Conservation (phyloP, 1,284 basidiomycete genomes). For the Tetrapyrgos nigripes region DNA sequence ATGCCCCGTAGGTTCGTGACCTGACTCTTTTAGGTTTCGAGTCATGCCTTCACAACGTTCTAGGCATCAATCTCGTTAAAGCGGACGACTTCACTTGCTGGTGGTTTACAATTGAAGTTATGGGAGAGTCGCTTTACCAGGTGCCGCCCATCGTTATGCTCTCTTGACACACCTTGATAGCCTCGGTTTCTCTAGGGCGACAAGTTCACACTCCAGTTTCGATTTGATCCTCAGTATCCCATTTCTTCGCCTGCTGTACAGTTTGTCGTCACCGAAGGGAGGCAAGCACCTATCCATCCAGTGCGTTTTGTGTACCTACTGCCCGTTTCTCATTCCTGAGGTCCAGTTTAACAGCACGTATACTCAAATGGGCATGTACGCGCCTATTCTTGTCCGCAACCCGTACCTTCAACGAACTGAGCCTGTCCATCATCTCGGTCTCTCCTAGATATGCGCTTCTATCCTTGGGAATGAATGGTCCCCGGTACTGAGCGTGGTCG, state of each 20-base stretch:
- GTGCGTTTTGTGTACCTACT: slow-evolving; percentile 47
- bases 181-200: slow-evolving; percentile 70
- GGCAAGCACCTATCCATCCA: slow-evolving; percentile 74
- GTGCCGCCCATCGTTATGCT: slow-evolving; percentile 41
- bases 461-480: slow-evolving; percentile 89
- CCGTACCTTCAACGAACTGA: slow-evolving; percentile 9
- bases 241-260: slow-evolving; percentile 86
- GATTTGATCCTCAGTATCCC: slow-evolving; percentile 78
- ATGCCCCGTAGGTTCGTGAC: slow-evolving; percentile 69
- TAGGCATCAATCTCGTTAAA: slow-evolving; percentile 73
- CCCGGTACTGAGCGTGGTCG: slow-evolving; percentile 78
- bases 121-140: slow-evolving; percentile 79
- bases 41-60: background rate
- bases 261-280: slow-evolving; percentile 70
- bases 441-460: slow-evolving; percentile 79
- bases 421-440: slow-evolving; percentile 12
- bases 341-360: slow-evolving; percentile 61
- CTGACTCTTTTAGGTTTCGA: background rate
- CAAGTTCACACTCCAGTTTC: slow-evolving; percentile 77
- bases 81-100: slow-evolving; percentile 79
- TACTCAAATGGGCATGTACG: slow-evolving; percentile 87
- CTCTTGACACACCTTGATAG: background rate
- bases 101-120: slow-evolving; percentile 77
- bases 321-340: slow-evolving; percentile 17
- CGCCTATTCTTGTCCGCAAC: background rate